Percentiles rank a stretch among this genome's conserved stretches.
These are phyloP conservation scores for Fusarium protoensiforme DNA, from an alignment of 2,329 filamentous ascomycete species.

Conservation along the genomic window DNA sequence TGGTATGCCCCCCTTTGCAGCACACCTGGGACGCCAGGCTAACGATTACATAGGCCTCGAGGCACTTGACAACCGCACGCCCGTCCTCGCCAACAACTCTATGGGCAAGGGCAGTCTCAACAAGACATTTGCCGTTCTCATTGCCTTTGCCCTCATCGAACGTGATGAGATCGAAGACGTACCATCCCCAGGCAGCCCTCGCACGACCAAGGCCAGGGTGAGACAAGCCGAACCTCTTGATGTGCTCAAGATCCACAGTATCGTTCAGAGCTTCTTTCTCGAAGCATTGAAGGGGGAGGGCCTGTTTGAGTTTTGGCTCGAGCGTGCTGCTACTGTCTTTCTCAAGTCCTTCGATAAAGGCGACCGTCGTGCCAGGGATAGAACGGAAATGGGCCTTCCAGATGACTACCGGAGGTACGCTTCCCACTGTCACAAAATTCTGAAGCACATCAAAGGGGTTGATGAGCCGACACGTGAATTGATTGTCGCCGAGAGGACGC, in stretches of 20 bases:
- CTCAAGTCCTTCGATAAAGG: slow-evolving; percentile 37
- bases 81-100: slow-evolving; percentile 30
- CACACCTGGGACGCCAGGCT: neutral
- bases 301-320: slow-evolving; percentile 38
- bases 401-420: slow-evolving; percentile 40
- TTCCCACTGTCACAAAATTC: slow-evolving; percentile 33
- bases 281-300: slow-evolving; percentile 31
- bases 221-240: slow-evolving; percentile 31
- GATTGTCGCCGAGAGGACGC: slow-evolving; percentile 10
- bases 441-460: slow-evolving; percentile 33
- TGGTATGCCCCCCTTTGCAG: slow-evolving; percentile 5
- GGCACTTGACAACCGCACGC: slow-evolving; percentile 38
- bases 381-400: slow-evolving; percentile 32
- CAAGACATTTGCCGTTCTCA: slow-evolving; percentile 40
- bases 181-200: slow-evolving; percentile 23
- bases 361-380: slow-evolving; percentile 21
- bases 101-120: slow-evolving; percentile 38
- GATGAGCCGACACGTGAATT: slow-evolving; percentile 30
- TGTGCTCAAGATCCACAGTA: slow-evolving; percentile 37
- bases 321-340: slow-evolving; percentile 37
- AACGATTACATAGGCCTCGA: slow-evolving; percentile 19
- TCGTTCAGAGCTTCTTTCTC: slow-evolving; percentile 39
- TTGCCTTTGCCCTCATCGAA: slow-evolving; percentile 40
- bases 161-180: slow-evolving; percentile 40
- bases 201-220: slow-evolving; percentile 10